phyloP scores from a whole-genome alignment of 148 eudicot genomes.

The Silene latifolia region DNA sequence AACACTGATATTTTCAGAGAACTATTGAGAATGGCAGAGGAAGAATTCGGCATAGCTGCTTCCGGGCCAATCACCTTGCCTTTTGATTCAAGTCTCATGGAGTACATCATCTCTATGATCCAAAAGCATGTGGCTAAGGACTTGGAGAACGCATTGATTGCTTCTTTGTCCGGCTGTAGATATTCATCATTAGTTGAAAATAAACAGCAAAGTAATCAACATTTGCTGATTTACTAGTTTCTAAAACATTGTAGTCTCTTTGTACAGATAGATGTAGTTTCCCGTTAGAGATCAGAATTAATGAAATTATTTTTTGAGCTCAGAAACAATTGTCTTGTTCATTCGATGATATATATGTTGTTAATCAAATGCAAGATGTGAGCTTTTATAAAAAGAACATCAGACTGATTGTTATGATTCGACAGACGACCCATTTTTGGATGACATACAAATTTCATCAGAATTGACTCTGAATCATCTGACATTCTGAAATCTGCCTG shows the following conservation, averaged over 20 bases:
- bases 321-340: background rate
- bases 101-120: constrained; percentile 12
- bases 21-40: constrained; percentile 17
- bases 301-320: background rate
- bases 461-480: no score
- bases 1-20: constrained; percentile 3
- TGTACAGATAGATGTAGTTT: constrained; percentile 5
- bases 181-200: background rate
- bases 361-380: no score
- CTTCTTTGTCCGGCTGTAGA: constrained; percentile 13
- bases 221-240: constrained; percentile 10
- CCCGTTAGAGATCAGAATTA: background rate
- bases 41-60: constrained; percentile 8
- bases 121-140: constrained; percentile 12
- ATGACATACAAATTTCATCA: no score
- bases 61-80: constrained; percentile 13
- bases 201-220: constrained; percentile 14
- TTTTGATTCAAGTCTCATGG: constrained; percentile 12
- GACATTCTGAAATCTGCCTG: no score
- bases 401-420: no score
- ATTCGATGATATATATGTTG: no score
- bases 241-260: background rate
- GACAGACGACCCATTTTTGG: no score
- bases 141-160: constrained; percentile 14
- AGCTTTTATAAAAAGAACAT: no score